Conservation (phyloP, 176 grass and related monocot species). For the Cenchrus purpureus region DNA sequence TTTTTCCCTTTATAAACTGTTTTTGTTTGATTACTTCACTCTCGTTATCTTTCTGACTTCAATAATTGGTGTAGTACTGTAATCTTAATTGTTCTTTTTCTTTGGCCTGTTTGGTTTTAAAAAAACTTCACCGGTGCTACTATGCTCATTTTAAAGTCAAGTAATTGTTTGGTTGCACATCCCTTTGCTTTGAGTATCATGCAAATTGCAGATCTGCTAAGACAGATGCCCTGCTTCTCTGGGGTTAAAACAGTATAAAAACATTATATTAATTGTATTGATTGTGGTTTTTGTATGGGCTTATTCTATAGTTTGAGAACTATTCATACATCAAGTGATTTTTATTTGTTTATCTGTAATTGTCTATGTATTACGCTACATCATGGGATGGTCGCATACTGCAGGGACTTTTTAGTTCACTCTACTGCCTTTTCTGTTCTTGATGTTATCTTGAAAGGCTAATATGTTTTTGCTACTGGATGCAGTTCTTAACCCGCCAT, state of each 20-base stretch:
- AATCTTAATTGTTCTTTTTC: constrained; percentile 20
- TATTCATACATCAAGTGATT: not conserved
- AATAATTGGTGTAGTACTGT: not conserved
- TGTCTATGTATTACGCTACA: not conserved
- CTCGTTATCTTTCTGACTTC: constrained; percentile 8
- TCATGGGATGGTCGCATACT: not conserved
- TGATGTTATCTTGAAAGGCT: constrained; percentile 1
- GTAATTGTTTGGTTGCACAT: constrained; percentile 10
- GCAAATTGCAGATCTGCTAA: not conserved
- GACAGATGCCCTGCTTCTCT: not conserved
- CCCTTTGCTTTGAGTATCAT: constrained; percentile 16
- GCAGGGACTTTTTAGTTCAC: not conserved
- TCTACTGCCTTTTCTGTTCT: constrained; percentile 20
- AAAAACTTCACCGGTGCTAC: constrained; percentile 16
- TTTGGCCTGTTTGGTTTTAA: not conserved
- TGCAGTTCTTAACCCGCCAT: constrained; percentile 79
- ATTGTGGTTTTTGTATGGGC: not conserved
- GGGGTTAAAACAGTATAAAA: not conserved
- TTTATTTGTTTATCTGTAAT: not conserved
- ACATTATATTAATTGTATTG: not conserved
- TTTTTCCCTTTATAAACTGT: constrained; percentile 13
- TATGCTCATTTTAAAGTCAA: constrained; percentile 14
- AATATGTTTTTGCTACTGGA: constrained; percentile 14
- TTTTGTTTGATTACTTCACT: not conserved
- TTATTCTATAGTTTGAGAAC: not conserved